Evolutionary conservation across 2,329 filamentous ascomycete genomes (phyloP).

Genomic region (Dendrostoma leiphaemia): DNA sequence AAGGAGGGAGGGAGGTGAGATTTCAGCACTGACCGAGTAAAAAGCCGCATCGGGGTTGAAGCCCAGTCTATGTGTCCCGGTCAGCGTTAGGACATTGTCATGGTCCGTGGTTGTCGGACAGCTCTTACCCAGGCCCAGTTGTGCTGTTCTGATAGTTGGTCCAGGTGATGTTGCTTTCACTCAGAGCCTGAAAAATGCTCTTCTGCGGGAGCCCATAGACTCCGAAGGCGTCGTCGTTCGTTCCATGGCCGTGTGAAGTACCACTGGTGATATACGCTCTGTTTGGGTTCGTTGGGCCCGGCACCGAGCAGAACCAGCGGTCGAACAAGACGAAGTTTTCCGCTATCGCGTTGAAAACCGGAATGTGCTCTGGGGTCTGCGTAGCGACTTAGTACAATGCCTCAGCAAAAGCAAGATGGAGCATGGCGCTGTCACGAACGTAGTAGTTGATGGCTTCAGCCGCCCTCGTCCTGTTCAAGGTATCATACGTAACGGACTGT

Average conservation of each 20-base stretch:
- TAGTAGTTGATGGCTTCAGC: constrained; percentile 44
- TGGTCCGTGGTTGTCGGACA: no score
- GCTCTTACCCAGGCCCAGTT: constrained; percentile 25
- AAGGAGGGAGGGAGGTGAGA: no score
- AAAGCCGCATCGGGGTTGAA: constrained; percentile 38
- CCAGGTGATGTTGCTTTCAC: constrained; percentile 39
- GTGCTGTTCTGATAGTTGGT: constrained; percentile 45
- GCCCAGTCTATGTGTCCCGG: background rate
- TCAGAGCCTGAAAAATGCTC: constrained; percentile 41
- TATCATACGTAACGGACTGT: constrained; percentile 34
- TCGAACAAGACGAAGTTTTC: constrained; percentile 44
- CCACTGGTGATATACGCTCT: constrained; percentile 29
- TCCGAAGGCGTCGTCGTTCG: constrained; percentile 27
- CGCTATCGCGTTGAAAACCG: constrained; percentile 37
- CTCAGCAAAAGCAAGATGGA: background rate
- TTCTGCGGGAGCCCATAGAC: constrained; percentile 28
- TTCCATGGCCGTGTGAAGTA: constrained; percentile 29
- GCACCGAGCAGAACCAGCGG: constrained; percentile 32
- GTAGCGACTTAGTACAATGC: no score
- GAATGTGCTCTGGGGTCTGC: constrained; percentile 34
- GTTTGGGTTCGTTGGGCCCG: constrained; percentile 41
- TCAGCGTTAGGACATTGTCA: background rate
- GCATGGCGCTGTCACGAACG: background rate
- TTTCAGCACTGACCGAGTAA: constrained; percentile 28
- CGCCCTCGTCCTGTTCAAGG: constrained; percentile 34